Conservation (phyloP, 78 protist species). For the Dictyostelium capitatum region DNA sequence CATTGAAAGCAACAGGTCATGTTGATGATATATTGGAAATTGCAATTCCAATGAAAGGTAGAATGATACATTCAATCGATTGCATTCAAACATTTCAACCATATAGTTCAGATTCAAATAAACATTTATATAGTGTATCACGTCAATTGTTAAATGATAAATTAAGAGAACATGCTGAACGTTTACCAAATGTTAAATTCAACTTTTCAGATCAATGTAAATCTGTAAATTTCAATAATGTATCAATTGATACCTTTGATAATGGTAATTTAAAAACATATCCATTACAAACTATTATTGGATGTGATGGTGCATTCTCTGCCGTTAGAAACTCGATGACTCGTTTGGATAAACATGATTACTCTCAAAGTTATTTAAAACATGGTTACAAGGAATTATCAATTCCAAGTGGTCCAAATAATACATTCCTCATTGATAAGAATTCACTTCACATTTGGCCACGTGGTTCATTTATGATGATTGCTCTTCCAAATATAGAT, state of each 20-base stretch:
- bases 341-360: conserved; percentile 39
- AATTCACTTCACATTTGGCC: conserved; percentile 96
- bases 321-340: conserved; percentile 35
- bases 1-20: conserved; percentile 45
- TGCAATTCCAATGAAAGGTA: conserved; percentile 77
- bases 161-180: conserved; percentile 23
- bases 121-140: conserved; percentile 47
- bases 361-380: conserved; percentile 58
- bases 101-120: conserved; percentile 53
- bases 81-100: conserved; percentile 37
- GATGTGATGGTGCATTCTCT: conserved; percentile 83
- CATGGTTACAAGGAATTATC: conserved; percentile 86
- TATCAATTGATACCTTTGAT: not conserved
- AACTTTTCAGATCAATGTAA: not conserved
- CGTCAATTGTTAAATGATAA: conserved; percentile 61
- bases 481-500: conserved; percentile 93
- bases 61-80: conserved; percentile 65
- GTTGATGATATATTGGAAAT: conserved; percentile 36
- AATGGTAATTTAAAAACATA: not conserved
- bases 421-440: conserved; percentile 36
- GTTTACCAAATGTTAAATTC: conserved; percentile 33
- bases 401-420: conserved; percentile 84
- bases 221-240: not conserved
- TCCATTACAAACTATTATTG: conserved; percentile 29
- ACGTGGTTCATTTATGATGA: conserved; percentile 91